Conservation (phyloP, 2,329 filamentous ascomycete genomes). For the Lecanosticta acicola region DNA sequence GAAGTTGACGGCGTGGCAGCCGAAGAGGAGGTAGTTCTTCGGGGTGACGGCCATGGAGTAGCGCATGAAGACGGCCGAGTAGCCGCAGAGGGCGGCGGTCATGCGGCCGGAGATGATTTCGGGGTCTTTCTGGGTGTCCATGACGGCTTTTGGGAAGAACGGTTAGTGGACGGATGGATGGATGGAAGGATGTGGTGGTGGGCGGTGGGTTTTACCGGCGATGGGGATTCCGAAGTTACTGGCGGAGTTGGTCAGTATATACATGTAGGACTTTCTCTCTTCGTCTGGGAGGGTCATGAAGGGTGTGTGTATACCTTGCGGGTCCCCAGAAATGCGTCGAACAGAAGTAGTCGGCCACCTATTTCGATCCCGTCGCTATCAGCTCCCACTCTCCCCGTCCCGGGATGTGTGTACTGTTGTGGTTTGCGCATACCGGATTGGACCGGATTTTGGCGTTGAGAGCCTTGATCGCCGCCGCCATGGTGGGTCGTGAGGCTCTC, state of each 20-base stretch:
- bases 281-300: too few relatives aligned
- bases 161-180: too few relatives aligned
- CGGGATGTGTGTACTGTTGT: too few relatives aligned
- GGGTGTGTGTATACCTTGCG: slow-evolving; percentile 37
- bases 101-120: slow-evolving; percentile 59
- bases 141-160: too few relatives aligned
- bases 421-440: slow-evolving; percentile 27
- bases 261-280: too few relatives aligned
- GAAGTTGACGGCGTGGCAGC: slow-evolving; percentile 62
- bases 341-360: slow-evolving; percentile 48
- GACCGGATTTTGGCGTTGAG: slow-evolving; percentile 50
- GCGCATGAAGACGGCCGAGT: slow-evolving; percentile 61
- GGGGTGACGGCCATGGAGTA: slow-evolving; percentile 59
- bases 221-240: slow-evolving; percentile 52
- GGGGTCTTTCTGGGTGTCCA: slow-evolving; percentile 50
- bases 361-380: slow-evolving; percentile 11
- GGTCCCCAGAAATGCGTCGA: slow-evolving; percentile 47
- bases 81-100: slow-evolving; percentile 56
- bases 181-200: too few relatives aligned
- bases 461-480: slow-evolving; percentile 51
- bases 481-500: slow-evolving; percentile 22
- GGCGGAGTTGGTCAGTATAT: slow-evolving; percentile 29
- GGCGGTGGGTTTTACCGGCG: too few relatives aligned
- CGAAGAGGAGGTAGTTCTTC: slow-evolving; percentile 63
- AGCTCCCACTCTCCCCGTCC: background rate